phyloP scores from a whole-genome alignment of 108 stramenopile species.

The Epipyxis sp. region DNA sequence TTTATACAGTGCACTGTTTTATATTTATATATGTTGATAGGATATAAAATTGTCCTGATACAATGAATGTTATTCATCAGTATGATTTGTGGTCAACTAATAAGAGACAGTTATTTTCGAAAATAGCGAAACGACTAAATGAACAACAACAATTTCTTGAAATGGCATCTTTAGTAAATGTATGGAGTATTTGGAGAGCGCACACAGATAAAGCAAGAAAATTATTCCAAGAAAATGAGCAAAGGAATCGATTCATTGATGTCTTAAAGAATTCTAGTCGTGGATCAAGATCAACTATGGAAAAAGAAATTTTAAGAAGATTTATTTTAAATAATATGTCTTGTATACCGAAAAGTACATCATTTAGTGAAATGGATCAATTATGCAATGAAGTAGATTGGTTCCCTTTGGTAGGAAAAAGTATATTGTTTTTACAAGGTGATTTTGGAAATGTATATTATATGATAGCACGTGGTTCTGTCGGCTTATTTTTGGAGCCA shows the following conservation, averaged over 20 bases:
- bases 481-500: constrained; percentile 21
- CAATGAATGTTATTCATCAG: no score
- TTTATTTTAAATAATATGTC: neutral
- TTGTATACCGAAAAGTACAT: constrained; percentile 26
- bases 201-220: neutral
- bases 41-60: no score
- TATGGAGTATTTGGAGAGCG: neutral
- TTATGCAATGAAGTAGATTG: constrained; percentile 36
- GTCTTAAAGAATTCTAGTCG: constrained; percentile 23
- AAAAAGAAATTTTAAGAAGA: constrained; percentile 27
- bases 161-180: neutral
- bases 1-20: no score
- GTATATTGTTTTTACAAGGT: constrained; percentile 31
- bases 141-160: neutral
- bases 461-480: constrained; percentile 23
- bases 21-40: no score
- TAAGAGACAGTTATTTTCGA: no score
- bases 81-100: no score
- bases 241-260: neutral
- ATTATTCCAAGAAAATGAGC: neutral
- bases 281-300: constrained; percentile 19
- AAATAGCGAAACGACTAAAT: neutral
- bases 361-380: constrained; percentile 27
- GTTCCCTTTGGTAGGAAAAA: neutral
- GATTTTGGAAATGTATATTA: constrained; percentile 32